These are phyloP conservation scores for Aspergillus fumigatus DNA, from an alignment of 2,329 filamentous ascomycete genomes.

Conservation along the genomic window DNA sequence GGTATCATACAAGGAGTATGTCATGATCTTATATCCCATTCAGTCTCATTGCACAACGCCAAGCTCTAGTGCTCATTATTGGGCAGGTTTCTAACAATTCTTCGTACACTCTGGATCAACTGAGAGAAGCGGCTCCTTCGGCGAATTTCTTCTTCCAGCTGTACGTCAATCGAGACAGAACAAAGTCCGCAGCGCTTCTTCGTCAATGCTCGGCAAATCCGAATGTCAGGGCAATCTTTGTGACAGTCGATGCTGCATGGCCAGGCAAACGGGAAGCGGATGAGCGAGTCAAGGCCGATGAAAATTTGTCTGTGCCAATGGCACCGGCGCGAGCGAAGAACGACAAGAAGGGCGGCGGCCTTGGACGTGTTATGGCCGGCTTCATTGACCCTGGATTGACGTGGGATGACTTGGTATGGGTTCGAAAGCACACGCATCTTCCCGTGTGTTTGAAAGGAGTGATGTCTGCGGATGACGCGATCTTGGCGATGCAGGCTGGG, in stretches of 20 bases:
- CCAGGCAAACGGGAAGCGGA: conserved; percentile 54
- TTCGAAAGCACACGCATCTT: conserved; percentile 44
- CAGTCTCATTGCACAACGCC: neutral
- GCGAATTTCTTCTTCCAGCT: conserved; percentile 52
- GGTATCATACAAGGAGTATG: conserved; percentile 54
- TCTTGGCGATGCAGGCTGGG: conserved; percentile 46
- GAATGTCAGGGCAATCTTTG: conserved; percentile 44
- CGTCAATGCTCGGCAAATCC: conserved; percentile 38
- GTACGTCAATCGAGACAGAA: conserved; percentile 50
- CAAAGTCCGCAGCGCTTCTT: conserved; percentile 47
- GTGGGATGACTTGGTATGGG: conserved; percentile 54
- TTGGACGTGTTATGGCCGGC: conserved; percentile 50
- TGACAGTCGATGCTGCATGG: conserved; percentile 55
- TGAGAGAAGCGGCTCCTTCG: conserved; percentile 41
- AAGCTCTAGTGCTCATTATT: neutral
- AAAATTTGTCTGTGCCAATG: conserved; percentile 40
- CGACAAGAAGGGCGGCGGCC: conserved; percentile 51
- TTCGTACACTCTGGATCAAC: conserved; percentile 54
- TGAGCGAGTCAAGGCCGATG: conserved; percentile 49
- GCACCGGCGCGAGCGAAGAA: conserved; percentile 43
- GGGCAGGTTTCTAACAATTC: conserved; percentile 55
- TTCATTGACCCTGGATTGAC: conserved; percentile 50
- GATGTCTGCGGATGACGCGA: conserved; percentile 54
- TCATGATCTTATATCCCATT: neutral
- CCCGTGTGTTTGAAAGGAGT: conserved; percentile 56